Evolutionary conservation across 2,329 filamentous ascomycete genomes (phyloP), one percentile per base, ranked within the genome.

Genomic region (Fusarium sp.): DNA sequence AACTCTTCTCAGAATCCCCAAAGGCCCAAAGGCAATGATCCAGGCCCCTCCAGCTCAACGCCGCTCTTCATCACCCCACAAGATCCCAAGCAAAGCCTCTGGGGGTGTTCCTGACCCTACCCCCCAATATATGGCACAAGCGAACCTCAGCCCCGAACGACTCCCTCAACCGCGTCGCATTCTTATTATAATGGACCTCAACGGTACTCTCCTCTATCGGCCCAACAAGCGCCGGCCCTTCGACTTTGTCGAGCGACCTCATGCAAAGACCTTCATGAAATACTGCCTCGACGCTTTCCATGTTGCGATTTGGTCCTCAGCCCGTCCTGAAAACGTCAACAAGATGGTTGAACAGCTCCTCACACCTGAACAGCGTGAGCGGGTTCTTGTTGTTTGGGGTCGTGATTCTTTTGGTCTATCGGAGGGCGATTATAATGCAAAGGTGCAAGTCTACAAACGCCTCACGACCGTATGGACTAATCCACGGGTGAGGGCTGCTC

Each of bases 261-360:
- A 91, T 72, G 88, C 96, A 3, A 77, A 84, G 6, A 75, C 84
- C 1, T 98, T 99, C 81, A 84, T 98, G 7, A 79, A 87, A 35
- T 94, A 95, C 81, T 89, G 95, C 74, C 87, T 97, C 75, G 83
- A 88, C 18, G 91, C 91, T 66, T 96, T 97, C 84, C 86, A 87
- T 59, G 92, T 98, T 36, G 94, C 95, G 84, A 90, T 98, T 66
- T 99, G 96, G 95, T 97, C 96, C 4, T 97, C 94, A 12, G 95
- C 96, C 0, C 89, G 87, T 26, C 91, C 91, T 0, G 82, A 88
- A 3, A 98, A 96, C 73, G 94, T 98, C 20, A 74, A 82, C 14
- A 84, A 83, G 41, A 93, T 97, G 86, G 90, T 94, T 70, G 82
- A 84, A 6, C 84, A 89, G 55, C 87, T 97, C 1, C 87, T 98